A percentile compares a stretch with the other conserved stretches of the same genome.
phyloP scores from a whole-genome alignment of 768 basidiomycete genomes.

The Tulasnella sp. region DNA sequence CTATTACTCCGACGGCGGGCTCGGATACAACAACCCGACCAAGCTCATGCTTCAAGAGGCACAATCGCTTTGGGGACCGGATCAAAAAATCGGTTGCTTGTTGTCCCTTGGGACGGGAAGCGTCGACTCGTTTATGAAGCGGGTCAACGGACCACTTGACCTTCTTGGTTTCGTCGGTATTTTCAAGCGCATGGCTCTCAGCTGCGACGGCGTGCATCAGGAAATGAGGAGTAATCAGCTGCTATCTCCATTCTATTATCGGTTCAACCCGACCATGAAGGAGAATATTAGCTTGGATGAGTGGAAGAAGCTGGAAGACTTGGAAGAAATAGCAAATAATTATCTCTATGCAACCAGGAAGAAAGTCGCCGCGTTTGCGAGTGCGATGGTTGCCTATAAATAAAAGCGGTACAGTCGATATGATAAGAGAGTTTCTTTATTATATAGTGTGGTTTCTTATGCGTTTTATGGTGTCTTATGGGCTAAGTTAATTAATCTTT shows the following conservation, averaged over 20 bases:
- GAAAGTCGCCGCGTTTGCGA: neutral
- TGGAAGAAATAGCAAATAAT: neutral
- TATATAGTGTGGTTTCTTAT: too few relatives aligned
- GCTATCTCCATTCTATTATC: neutral
- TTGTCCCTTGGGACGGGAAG: conserved; percentile 5
- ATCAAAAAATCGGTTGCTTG: neutral
- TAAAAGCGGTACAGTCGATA: neutral
- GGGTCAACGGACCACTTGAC: neutral
- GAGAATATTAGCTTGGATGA: neutral
- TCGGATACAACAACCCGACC: conserved; percentile 16
- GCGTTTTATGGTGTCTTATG: too few relatives aligned
- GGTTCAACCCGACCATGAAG: conserved; percentile 12
- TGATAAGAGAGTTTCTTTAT: too few relatives aligned
- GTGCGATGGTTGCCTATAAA: neutral
- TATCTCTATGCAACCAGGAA: neutral
- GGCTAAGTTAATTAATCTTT: too few relatives aligned
- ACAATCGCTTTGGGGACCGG: conserved; percentile 7
- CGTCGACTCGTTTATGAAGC: neutral
- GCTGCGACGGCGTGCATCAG: neutral
- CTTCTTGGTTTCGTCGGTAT: neutral
- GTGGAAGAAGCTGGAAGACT: neutral
- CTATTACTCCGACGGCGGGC: conserved; percentile 1
- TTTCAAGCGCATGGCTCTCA: neutral
- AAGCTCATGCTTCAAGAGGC: conserved; percentile 7
- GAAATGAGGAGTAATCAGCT: neutral